Percentiles rank a stretch among this genome's conserved stretches.
Conservation (phyloP, 805 yeast genomes). For the Suhomyces sp. region DNA sequence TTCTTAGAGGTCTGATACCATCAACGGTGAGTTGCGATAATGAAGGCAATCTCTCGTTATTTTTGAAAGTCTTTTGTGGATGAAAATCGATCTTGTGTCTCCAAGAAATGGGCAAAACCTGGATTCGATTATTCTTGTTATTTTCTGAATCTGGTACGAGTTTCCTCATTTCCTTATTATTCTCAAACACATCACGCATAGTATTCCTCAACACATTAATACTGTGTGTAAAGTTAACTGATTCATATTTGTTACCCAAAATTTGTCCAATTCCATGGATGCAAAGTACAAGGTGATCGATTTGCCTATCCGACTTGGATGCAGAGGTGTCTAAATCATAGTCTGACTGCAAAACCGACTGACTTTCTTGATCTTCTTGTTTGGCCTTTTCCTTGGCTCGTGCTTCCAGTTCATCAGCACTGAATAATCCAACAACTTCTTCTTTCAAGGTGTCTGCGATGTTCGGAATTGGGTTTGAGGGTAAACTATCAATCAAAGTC, state of each 20-base stretch:
- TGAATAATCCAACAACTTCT: slow-evolving; percentile 27
- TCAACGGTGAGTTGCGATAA: slow-evolving; percentile 72
- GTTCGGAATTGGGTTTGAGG: slow-evolving; percentile 32
- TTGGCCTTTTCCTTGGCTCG: not conserved
- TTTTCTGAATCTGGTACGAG: slow-evolving; percentile 20
- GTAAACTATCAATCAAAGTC: slow-evolving; percentile 30
- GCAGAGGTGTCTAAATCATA: slow-evolving; percentile 36
- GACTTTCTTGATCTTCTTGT: slow-evolving; percentile 28
- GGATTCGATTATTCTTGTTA: slow-evolving; percentile 56
- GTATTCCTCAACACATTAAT: slow-evolving; percentile 63
- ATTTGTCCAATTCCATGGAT: slow-evolving; percentile 95
- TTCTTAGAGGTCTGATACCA: slow-evolving; percentile 74
- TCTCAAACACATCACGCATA: slow-evolving; percentile 48
- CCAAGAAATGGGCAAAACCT: slow-evolving; percentile 91
- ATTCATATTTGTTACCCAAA: slow-evolving; percentile 72
- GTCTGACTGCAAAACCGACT: slow-evolving; percentile 50
- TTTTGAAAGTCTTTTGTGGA: slow-evolving; percentile 42
- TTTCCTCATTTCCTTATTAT: slow-evolving; percentile 39
- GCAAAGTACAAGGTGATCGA: slow-evolving; percentile 75
- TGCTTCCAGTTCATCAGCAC: slow-evolving; percentile 8
- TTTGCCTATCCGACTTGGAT: slow-evolving; percentile 27
- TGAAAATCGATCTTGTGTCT: slow-evolving; percentile 71
- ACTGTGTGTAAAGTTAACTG: slow-evolving; percentile 84
- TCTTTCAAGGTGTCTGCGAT: slow-evolving; percentile 31
- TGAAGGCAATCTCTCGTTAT: slow-evolving; percentile 50